Conservation (phyloP, 306 rosid genomes). For the Cicer cuneatum region DNA sequence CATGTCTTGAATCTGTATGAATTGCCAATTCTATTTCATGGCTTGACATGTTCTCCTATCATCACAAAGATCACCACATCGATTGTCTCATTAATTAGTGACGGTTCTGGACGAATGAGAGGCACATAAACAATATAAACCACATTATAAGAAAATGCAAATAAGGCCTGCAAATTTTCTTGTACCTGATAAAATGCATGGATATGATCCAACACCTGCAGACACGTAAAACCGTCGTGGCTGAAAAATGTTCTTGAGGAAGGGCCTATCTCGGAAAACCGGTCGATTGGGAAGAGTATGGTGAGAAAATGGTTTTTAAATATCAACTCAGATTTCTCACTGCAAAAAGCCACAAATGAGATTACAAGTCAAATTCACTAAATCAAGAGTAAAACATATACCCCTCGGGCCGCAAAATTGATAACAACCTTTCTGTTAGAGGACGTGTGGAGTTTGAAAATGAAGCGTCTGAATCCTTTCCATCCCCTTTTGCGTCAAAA, state of each 20-base stretch:
- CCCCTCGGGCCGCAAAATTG: not conserved
- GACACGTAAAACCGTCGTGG: conserved; percentile 77
- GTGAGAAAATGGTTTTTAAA: conserved; percentile 79
- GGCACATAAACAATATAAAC: not conserved
- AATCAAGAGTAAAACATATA: not conserved
- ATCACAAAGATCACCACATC: conserved; percentile 8
- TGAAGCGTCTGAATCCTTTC: conserved; percentile 76
- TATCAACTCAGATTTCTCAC: conserved; percentile 87
- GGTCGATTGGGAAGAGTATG: conserved; percentile 84
- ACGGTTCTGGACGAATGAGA: conserved; percentile 8
- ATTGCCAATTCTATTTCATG: conserved; percentile 85
- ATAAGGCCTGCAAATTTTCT: conserved; percentile 5
- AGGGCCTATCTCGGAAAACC: conserved; percentile 95
- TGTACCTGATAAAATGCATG: conserved; percentile 89
- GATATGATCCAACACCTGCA: conserved; percentile 80
- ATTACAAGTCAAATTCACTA: not conserved
- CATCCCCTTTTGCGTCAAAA: conserved; percentile 72
- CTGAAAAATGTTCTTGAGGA: conserved; percentile 80
- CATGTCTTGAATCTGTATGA: conserved; percentile 92
- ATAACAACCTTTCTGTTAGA: conserved; percentile 78
- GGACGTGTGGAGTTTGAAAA: conserved; percentile 80
- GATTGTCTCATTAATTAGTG: conserved; percentile 6
- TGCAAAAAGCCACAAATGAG: conserved; percentile 48
- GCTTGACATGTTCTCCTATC: conserved; percentile 82
- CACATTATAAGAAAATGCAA: not conserved